A percentile compares a stretch with the other conserved stretches of the same genome.
phyloP scores from a whole-genome alignment of 208 protist species.

The Herpetomonas tarakana region DNA sequence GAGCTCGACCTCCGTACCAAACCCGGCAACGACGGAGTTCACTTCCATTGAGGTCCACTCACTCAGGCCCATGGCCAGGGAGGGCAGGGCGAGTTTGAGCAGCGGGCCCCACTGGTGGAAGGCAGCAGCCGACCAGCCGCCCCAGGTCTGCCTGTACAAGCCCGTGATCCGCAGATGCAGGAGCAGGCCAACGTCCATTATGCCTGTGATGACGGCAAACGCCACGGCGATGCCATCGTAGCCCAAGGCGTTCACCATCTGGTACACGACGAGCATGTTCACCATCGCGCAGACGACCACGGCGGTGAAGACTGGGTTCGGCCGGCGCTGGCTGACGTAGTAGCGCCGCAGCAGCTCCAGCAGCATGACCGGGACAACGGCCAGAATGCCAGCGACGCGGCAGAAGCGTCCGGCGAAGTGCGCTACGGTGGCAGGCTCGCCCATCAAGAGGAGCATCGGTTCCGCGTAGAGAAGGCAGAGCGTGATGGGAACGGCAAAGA shows the following conservation, averaged over 20 bases:
- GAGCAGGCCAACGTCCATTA: constrained; percentile 47
- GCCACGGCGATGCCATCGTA: constrained; percentile 48
- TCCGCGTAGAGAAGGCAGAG: constrained; percentile 57
- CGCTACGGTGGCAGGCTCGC: constrained; percentile 45
- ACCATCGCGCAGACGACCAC: constrained; percentile 40
- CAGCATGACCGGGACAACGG: constrained; percentile 61
- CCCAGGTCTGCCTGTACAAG: constrained; percentile 75
- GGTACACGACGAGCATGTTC: constrained; percentile 51
- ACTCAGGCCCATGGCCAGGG: constrained; percentile 76
- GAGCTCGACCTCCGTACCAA: constrained; percentile 41
- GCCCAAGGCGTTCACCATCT: constrained; percentile 37
- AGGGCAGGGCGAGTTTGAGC: constrained; percentile 68
- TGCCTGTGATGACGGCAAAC: constrained; percentile 54
- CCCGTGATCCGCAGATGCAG: constrained; percentile 54
- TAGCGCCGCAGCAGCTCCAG: constrained; percentile 81
- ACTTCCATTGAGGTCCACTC: constrained; percentile 77
- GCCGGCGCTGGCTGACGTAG: constrained; percentile 72
- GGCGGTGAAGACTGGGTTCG: constrained; percentile 54
- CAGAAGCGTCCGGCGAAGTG: constrained; percentile 54
- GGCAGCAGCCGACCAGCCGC: constrained; percentile 49
- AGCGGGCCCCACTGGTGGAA: constrained; percentile 57
- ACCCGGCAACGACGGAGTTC: constrained; percentile 69
- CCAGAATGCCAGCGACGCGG: constrained; percentile 38
- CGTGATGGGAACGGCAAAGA: constrained; percentile 37
- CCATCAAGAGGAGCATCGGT: constrained; percentile 39